phyloP scores from a whole-genome alignment of 1,284 basidiomycete species.

The Sanghuangporus baumii region DNA sequence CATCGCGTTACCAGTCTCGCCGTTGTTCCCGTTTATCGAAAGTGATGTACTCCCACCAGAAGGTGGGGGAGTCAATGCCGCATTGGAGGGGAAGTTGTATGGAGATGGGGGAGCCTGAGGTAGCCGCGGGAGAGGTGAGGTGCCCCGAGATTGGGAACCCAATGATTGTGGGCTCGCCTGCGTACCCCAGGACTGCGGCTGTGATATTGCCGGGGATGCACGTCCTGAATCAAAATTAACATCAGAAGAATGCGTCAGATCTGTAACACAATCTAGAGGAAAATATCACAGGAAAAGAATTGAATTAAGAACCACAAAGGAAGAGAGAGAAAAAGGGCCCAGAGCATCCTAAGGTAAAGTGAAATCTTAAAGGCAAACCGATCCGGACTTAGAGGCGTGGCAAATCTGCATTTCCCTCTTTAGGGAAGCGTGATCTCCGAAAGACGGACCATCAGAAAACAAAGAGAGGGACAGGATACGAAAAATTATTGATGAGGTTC shows the following conservation, averaged over 20 bases:
- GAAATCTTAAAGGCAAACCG: not conserved
- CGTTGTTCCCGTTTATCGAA: not conserved
- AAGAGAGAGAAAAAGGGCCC: not conserved
- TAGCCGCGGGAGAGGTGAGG: conserved; percentile 7
- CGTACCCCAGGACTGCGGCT: not conserved
- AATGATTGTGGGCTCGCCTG: not conserved
- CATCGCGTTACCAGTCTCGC: not conserved
- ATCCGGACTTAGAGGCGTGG: not conserved
- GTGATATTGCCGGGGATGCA: not conserved
- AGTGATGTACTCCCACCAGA: conserved; percentile 1
- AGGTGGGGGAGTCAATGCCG: conserved; percentile 15
- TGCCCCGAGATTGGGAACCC: not conserved
- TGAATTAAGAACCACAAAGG: not conserved
- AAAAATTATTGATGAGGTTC: conserved; percentile 22
- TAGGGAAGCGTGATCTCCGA: conserved; percentile 18
- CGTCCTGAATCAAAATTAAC: not conserved
- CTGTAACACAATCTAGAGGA: not conserved
- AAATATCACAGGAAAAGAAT: not conserved
- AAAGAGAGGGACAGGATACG: conserved; percentile 23
- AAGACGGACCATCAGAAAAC: conserved; percentile 20
- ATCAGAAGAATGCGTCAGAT: not conserved
- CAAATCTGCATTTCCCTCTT: conserved; percentile 16
- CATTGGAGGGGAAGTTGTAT: conserved; percentile 17
- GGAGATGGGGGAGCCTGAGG: conserved; percentile 13
- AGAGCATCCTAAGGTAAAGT: not conserved